Evolutionary conservation across 768 basidiomycete species (phyloP).

Genomic region (Leucocoprinus birnbaumii): DNA sequence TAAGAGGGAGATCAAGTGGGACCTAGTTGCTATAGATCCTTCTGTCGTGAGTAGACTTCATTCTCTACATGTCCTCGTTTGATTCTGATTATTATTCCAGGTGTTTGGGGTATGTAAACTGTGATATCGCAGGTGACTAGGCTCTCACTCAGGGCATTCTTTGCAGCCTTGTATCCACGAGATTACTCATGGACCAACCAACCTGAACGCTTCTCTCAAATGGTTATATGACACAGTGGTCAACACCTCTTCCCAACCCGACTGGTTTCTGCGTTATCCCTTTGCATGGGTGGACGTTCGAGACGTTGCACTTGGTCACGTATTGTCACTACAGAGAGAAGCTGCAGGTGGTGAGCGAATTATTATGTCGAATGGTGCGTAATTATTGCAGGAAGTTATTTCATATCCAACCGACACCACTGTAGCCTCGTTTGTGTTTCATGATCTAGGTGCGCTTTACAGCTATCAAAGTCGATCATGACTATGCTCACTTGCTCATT

Average conservation of each 20-base stretch:
- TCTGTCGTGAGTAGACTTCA: conserved; percentile 39
- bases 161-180: conserved; percentile 43
- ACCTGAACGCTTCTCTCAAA: conserved; percentile 37
- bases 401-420: too few relatives aligned
- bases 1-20: conserved; percentile 42
- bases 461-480: too few relatives aligned
- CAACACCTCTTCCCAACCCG: conserved; percentile 15
- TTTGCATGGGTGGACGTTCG: conserved; percentile 48
- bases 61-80: too few relatives aligned
- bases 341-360: conserved; percentile 57
- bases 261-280: conserved; percentile 16
- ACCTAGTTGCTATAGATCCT: conserved; percentile 51
- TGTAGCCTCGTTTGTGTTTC: too few relatives aligned
- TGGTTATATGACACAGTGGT: conserved; percentile 26
- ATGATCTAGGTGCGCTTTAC: too few relatives aligned
- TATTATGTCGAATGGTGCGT: conserved; percentile 37
- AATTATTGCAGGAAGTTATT: too few relatives aligned
- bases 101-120: conserved; percentile 29
- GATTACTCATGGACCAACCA: conserved; percentile 22
- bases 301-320: conserved; percentile 56
- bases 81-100: conserved; percentile 12
- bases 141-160: background rate
- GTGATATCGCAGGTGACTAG: background rate
- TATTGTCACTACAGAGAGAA: conserved; percentile 46
- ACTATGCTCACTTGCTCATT: too few relatives aligned